A percentile compares a stretch with the other conserved stretches of the same genome.
These are phyloP conservation scores for Stachybotrys chartarum DNA, from an alignment of 2,329 filamentous ascomycete species.

Conservation along the genomic window DNA sequence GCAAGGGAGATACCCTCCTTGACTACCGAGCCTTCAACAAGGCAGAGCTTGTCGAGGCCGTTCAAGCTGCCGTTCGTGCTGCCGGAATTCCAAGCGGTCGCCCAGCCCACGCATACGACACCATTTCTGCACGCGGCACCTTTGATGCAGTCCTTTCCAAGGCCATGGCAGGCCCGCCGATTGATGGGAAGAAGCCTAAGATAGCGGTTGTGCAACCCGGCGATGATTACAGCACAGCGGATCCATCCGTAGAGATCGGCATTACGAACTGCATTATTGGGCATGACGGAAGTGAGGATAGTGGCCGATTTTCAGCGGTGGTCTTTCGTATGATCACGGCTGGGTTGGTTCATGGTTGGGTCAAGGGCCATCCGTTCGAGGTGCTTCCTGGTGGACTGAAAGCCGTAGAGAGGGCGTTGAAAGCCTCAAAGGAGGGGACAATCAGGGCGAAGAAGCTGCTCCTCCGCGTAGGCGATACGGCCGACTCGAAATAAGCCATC, in stretches of 20 bases:
- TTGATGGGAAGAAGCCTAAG: background rate
- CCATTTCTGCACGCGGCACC: background rate
- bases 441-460: no score
- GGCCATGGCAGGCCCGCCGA: background rate
- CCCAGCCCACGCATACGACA: conserved; percentile 4
- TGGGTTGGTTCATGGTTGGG: conserved; percentile 8
- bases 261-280: background rate
- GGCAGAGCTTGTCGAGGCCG: conserved; percentile 2
- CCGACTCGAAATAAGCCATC: no score
- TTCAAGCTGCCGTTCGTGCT: background rate
- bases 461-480: no score
- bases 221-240: background rate
- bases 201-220: background rate
- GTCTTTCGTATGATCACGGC: background rate
- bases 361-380: conserved; percentile 5
- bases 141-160: background rate
- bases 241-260: background rate
- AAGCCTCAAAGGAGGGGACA: no score
- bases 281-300: background rate
- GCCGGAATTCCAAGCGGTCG: background rate
- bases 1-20: conserved; percentile 11
- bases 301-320: background rate
- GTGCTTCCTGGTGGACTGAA: conserved; percentile 7
- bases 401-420: no score
- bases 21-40: conserved; percentile 10